Conservation (phyloP, 73 alveolate genomes). For the Uronychia setigera region DNA sequence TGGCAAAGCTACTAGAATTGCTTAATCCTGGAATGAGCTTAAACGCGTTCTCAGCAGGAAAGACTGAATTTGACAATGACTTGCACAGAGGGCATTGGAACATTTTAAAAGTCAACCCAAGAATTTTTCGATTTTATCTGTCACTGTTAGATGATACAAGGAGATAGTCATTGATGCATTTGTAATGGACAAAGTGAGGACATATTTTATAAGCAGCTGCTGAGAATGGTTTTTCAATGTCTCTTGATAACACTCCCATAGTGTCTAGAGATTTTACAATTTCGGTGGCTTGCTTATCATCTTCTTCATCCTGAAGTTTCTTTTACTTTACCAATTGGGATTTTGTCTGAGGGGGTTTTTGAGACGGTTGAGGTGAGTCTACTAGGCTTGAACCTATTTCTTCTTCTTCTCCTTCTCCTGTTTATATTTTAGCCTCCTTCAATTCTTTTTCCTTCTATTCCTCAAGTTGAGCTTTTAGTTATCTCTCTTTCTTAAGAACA, state of each 20-base stretch:
- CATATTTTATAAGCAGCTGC: slow-evolving; percentile 34
- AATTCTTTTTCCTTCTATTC: background rate
- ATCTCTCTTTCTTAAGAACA: background rate
- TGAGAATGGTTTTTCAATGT: background rate
- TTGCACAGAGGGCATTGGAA: slow-evolving; percentile 70
- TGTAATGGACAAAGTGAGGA: slow-evolving; percentile 51
- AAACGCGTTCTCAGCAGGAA: slow-evolving; percentile 26
- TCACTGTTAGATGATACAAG: slow-evolving; percentile 6
- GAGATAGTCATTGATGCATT: slow-evolving; percentile 48
- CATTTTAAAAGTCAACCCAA: slow-evolving; percentile 32
- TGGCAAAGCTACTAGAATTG: too few species aligned
- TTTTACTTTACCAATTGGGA: background rate
- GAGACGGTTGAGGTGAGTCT: too few species aligned
- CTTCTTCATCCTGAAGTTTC: background rate
- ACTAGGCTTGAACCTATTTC: too few species aligned
- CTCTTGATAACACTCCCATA: background rate
- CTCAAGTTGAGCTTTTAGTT: too few species aligned
- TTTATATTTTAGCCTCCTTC: background rate
- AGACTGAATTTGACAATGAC: slow-evolving; percentile 39
- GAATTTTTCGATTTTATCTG: slow-evolving; percentile 14
- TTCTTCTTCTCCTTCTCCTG: too few species aligned
- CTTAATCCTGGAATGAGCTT: background rate
- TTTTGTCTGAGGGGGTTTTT: background rate
- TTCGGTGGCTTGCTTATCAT: background rate
- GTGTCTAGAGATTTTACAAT: background rate